Conservation (phyloP, 163 green algal species). For the Scenedesmus sp. region DNA sequence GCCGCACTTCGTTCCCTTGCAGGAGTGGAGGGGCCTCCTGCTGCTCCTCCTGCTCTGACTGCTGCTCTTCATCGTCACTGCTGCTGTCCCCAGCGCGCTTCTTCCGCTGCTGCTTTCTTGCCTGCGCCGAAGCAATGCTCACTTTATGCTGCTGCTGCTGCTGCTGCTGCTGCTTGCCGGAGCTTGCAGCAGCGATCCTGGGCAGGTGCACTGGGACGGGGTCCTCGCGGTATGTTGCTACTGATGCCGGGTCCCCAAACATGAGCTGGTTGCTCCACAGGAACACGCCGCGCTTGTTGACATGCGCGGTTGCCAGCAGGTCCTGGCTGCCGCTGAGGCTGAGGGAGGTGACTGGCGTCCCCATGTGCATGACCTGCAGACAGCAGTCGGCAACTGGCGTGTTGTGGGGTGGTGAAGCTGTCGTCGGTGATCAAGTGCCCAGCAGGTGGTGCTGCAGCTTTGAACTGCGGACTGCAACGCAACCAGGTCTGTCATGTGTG, state of each 20-base stretch:
- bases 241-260: conserved; percentile 74
- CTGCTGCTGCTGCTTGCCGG: neutral
- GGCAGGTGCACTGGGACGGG: conserved; percentile 49
- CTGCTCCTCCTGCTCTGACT: neutral
- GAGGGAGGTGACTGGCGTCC: conserved; percentile 79
- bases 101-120: neutral
- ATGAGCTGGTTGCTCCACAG: conserved; percentile 93
- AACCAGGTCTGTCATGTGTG: no score
- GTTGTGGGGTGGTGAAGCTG: no score
- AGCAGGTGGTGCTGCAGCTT: no score
- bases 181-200: conserved; percentile 17
- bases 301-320: conserved; percentile 90
- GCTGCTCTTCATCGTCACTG: neutral
- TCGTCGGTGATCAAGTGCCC: no score
- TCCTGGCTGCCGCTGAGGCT: conserved; percentile 86
- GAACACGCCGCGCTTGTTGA: conserved; percentile 89
- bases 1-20: neutral
- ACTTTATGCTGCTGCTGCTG: conserved; percentile 32
- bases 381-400: no score
- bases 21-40: neutral
- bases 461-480: no score
- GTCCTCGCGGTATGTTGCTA: conserved; percentile 48
- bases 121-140: neutral
- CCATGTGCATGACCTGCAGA: conserved; percentile 86
- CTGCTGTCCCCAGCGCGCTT: neutral